Base-by-base conservation (phyloP, 176 grass and related monocot genomes). In the Oryza meyeriana region DNA sequence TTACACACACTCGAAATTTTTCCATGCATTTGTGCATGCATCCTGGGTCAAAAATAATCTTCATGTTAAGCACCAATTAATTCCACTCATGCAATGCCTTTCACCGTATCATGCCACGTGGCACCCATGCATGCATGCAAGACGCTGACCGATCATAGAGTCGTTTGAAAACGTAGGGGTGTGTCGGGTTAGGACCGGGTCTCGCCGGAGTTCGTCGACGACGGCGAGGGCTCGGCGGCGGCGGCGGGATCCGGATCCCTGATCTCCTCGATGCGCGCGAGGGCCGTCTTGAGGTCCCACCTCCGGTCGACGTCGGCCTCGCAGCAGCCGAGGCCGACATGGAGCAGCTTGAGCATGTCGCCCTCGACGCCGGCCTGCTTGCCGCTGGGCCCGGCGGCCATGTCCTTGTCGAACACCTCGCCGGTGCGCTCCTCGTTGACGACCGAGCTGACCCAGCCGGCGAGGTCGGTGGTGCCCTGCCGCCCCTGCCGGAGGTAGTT, bases 231-330 rank as follows among this genome's bases (percentile, higher is more conserved):
- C 0, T 41, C 78, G 27, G 45, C 59, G 69, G 2, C 20, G 64
- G 11, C 42, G 32, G 13, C 3, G 35, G 68, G 36, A 10, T 86
- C 88, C 6, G 79, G 88, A 25, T 79, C 84, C 17, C 67, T 81
- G 59, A 94, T 75, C 70, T 91, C 91, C 77, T 95, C 96, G 48
- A 99, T 95, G 64, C 78, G 88, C 42, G 85, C 83, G 61, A 95
- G 75, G 22, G 81, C 89, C 18, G 66, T 66, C 75, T 91, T 91
- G 82, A 95, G 75, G 6, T 95, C 96, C 81, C 71, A 93, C 70
- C 96, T 77, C 85, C 48, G 85, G 26, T 91, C 96, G 29, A 94
- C 81, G 85, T 95, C 84, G 31, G 82, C 73, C 38, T 88, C 87
- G 82, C 96, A 94, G 82, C 96, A 99, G 0, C 47, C 85, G 18